A percentile compares a stretch with the other conserved stretches of the same genome.
Evolutionary conservation across 176 grass and related monocot genomes (phyloP).

Genomic region (Urochloa ruziziensis): DNA sequence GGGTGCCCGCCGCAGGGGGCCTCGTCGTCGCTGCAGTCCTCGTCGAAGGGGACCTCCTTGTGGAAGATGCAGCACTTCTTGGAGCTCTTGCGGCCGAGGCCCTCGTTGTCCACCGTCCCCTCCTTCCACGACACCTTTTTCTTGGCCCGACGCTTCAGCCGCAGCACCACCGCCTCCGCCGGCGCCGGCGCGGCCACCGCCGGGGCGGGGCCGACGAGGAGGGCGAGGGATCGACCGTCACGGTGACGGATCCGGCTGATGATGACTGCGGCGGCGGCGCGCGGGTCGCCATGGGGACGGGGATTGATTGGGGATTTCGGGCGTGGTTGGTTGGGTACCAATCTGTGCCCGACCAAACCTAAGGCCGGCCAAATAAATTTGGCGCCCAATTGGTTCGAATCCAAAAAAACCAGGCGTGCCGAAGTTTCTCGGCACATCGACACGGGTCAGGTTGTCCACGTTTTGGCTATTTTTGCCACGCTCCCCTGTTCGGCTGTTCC

Average conservation of each 20-base stretch:
- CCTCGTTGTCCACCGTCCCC: conserved; percentile 95
- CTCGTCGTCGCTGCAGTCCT: conserved; percentile 92
- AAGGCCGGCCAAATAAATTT: too few species aligned
- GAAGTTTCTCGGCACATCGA: too few species aligned
- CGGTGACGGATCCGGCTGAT: conserved; percentile 51
- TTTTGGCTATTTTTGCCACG: too few species aligned
- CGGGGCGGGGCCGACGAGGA: conserved; percentile 19
- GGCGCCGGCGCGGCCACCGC: neutral
- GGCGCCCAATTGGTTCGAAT: too few species aligned
- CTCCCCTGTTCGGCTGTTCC: too few species aligned
- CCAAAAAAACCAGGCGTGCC: too few species aligned
- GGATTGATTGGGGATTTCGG: neutral
- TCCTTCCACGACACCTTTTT: conserved; percentile 98
- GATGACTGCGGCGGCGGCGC: neutral
- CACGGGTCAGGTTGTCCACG: too few species aligned
- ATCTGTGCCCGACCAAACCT: too few species aligned
- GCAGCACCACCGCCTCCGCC: conserved; percentile 64
- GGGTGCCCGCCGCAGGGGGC: conserved; percentile 13
- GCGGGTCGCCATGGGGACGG: conserved; percentile 35
- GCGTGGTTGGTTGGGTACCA: too few species aligned
- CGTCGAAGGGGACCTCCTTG: conserved; percentile 89
- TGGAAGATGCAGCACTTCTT: conserved; percentile 99
- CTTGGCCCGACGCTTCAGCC: conserved; percentile 66
- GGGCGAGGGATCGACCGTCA: conserved; percentile 44
- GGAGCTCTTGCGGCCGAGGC: conserved; percentile 87